Percentiles rank a stretch among this genome's conserved stretches.
These are phyloP conservation scores for Cupressus sempervirens DNA, from an alignment of 75 land plant species.

Conservation along the genomic window DNA sequence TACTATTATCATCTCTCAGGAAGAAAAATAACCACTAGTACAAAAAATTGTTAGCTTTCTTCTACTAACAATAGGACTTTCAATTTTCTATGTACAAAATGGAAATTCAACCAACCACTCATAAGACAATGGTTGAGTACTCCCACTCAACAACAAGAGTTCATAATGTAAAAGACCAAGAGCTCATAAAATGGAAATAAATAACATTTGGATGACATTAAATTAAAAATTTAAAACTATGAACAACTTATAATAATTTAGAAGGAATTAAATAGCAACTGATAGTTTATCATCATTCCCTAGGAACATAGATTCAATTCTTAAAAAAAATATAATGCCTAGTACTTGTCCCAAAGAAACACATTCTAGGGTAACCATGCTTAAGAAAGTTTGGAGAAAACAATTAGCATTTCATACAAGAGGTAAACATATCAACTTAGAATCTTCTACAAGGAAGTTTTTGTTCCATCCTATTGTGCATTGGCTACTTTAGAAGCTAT, in stretches of 20 bases:
- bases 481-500: too few species aligned
- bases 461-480: too few species aligned
- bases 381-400: not conserved
- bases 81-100: not conserved
- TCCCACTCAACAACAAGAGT: not conserved
- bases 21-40: too few species aligned
- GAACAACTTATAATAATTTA: not conserved
- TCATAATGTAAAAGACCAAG: not conserved
- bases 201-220: not conserved
- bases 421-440: slow-evolving; percentile 2
- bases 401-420: slow-evolving; percentile 5
- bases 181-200: not conserved
- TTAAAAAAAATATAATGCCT: slow-evolving; percentile 1
- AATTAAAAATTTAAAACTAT: not conserved
- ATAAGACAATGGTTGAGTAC: not conserved
- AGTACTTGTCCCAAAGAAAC: not conserved
- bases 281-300: not conserved
- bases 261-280: not conserved
- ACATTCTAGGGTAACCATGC: not conserved
- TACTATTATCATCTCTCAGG: too few species aligned
- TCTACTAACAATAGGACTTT: not conserved
- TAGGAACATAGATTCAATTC: not conserved
- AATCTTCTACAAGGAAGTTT: too few species aligned
- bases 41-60: not conserved
- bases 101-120: not conserved